Percentiles rank a stretch among this genome's conserved stretches.
phyloP scores from a whole-genome alignment of 257 asterid species.

The Solanum gracilifrons region DNA sequence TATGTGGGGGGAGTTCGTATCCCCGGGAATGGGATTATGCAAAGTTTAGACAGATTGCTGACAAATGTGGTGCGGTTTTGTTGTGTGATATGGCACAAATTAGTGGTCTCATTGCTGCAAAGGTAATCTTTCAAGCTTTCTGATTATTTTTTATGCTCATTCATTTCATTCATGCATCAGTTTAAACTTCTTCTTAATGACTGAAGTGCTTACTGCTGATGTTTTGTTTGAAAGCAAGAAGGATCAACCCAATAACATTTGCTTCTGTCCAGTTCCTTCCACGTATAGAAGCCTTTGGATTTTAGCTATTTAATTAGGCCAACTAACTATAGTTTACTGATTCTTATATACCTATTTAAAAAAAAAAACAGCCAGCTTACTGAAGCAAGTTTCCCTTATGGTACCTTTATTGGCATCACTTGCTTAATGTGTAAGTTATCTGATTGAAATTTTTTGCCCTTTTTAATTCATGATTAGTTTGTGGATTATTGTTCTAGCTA shows the following conservation, averaged over 20 bases:
- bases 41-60: slow-evolving; percentile 68
- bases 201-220: neutral
- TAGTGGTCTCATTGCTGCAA: slow-evolving; percentile 87
- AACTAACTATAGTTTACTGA: neutral
- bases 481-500: neutral
- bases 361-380: neutral
- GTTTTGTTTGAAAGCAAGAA: neutral
- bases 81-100: slow-evolving; percentile 91
- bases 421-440: neutral
- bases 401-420: neutral
- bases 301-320: neutral
- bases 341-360: neutral
- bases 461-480: neutral
- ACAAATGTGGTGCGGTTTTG: slow-evolving; percentile 79
- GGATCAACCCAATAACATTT: neutral
- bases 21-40: slow-evolving; percentile 88
- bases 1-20: slow-evolving; percentile 89
- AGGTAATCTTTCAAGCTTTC: slow-evolving; percentile 27
- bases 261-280: neutral
- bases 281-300: neutral
- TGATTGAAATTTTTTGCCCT: neutral
- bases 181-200: neutral
- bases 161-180: neutral
- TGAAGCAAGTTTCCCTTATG: neutral
- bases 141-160: neutral